Conservation (phyloP, 495 filamentous ascomycete genomes). For the Platismatia glauca region DNA sequence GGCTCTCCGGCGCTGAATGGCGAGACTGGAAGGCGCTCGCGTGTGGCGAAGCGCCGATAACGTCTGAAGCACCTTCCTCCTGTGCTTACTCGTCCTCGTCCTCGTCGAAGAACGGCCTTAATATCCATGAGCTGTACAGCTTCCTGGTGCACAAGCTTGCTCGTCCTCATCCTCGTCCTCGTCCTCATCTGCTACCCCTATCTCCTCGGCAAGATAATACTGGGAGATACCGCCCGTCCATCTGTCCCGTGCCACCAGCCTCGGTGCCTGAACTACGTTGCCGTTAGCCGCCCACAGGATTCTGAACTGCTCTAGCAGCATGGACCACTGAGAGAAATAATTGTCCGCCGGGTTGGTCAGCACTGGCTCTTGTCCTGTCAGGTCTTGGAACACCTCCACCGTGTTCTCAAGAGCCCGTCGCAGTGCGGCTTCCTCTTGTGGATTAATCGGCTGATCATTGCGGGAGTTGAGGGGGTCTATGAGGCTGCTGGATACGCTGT, state of each 20-base stretch:
- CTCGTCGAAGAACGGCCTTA: too few relatives aligned
- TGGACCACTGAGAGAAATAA: conserved; percentile 1
- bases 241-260: not conserved
- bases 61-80: too few relatives aligned
- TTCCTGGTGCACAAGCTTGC: not conserved
- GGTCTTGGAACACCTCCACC: not conserved
- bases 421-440: not conserved
- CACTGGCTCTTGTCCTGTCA: not conserved
- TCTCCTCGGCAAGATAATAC: too few relatives aligned
- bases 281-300: not conserved
- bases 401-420: not conserved
- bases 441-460: not conserved
- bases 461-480: not conserved
- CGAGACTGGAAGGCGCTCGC: too few relatives aligned
- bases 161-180: not conserved
- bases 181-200: not conserved
- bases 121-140: too few relatives aligned
- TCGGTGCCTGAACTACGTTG: not conserved
- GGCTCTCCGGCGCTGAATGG: too few relatives aligned
- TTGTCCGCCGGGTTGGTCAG: not conserved
- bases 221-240: conserved; percentile 1
- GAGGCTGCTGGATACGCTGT: not conserved
- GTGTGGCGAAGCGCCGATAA: too few relatives aligned
- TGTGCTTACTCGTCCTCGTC: too few relatives aligned
- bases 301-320: not conserved